These are phyloP conservation scores for Xanthoceras sorbifolium DNA, from an alignment of 345 rosid genomes.

Conservation along the genomic window DNA sequence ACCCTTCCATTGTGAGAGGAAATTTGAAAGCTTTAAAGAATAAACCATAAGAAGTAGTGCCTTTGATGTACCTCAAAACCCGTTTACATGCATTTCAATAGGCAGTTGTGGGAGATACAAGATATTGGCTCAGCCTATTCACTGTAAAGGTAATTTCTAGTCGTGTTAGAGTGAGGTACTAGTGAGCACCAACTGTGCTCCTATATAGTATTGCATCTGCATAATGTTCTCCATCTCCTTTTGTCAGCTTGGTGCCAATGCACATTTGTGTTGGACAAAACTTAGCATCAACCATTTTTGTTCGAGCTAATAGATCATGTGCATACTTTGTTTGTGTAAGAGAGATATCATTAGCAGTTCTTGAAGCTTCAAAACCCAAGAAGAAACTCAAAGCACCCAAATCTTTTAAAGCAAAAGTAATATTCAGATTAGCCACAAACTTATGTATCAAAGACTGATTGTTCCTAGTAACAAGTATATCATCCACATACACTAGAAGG, in stretches of 20 bases:
- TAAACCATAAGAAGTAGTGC: accelerated
- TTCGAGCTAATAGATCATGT: background rate
- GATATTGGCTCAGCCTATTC: background rate
- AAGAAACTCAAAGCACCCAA: too few species aligned
- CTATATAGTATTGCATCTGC: background rate
- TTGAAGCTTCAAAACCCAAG: too few species aligned
- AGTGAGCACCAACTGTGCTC: background rate
- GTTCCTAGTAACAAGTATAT: too few species aligned
- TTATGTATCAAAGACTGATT: too few species aligned
- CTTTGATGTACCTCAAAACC: too few species aligned
- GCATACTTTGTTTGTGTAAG: too few species aligned
- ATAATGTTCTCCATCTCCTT: too few species aligned
- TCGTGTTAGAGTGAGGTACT: background rate
- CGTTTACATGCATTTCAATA: background rate
- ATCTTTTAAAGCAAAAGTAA: too few species aligned
- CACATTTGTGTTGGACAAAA: background rate
- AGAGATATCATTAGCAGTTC: too few species aligned
- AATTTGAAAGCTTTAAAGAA: accelerated
- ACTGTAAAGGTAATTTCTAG: background rate
- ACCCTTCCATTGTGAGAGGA: background rate
- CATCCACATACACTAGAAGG: too few species aligned
- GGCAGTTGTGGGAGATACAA: background rate
- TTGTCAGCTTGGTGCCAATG: background rate
- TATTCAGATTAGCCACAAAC: too few species aligned
- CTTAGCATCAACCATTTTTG: background rate